Evolutionary conservation across 371 early-diverging fungal species (phyloP), one percentile per base, ranked within the genome.

Genomic region (Batkoa obscura): DNA sequence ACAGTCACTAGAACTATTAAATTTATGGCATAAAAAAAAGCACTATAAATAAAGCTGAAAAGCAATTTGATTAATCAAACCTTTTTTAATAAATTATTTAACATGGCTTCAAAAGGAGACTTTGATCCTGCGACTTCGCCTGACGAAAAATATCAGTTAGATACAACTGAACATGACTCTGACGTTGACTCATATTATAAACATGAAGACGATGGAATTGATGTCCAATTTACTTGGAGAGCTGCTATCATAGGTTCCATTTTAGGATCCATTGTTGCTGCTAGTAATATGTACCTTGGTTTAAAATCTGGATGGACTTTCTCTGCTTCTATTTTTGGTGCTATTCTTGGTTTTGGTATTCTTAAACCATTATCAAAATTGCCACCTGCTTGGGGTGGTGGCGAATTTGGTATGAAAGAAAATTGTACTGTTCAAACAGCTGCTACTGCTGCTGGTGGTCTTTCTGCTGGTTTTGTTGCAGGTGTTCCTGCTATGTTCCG

Each of bases 401-500:
- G 72, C 41, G 66, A 73, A 31, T 84, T 83, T 64, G 83, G 83
- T 42, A 73, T 81, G 17, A 73, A 76, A 41, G 85, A 84, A 62
- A 82, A 84, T 58, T 75, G 78, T 54, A 75, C 80, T 38, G 79
- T 76, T 45, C 82, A 81, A 68, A 75, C 80, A 33, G 80, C 81
- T 32, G 85, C 83, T 30, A 80, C 82, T 1, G 75, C 83, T 32
- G 77, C 83, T 42, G 82, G 83, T 46, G 82, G 81, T 57, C 74
- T 84, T 13, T 75, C 78, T 31, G 74, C 76, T 32, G 78, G 80
- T 55, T 82, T 83, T 50, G 74, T 81, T 10, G 66, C 80, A 46
- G 83, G 76, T 56, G 73, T 84, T 34, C 85, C 85, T 41, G 85
- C 85, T 41, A 66, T 83, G 72, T 84, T 81, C 64, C 74, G 73